These are phyloP conservation scores for Candida bentonensis DNA, from an alignment of 805 yeast genomes.

Conservation along the genomic window DNA sequence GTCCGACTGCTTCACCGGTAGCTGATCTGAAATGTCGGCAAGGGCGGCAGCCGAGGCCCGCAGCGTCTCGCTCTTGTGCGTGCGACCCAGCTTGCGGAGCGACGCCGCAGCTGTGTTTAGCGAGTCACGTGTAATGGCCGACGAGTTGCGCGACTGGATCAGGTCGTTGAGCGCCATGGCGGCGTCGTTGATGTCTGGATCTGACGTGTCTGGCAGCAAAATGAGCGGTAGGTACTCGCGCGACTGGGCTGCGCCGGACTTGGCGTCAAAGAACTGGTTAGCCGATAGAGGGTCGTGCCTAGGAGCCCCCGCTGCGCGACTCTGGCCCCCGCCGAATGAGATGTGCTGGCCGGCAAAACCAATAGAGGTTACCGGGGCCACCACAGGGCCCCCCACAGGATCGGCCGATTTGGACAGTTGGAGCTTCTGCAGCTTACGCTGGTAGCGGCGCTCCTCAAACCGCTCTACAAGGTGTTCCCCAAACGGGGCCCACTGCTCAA, in stretches of 20 bases:
- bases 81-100: not conserved
- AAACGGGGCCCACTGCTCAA: conserved; percentile 1
- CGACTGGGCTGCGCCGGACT: conserved; percentile 12
- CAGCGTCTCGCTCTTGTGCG: not conserved
- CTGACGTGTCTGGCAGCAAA: conserved; percentile 14
- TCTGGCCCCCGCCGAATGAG: not conserved
- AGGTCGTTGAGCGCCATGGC: conserved; percentile 16
- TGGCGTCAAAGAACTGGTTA: conserved; percentile 14
- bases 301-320: conserved; percentile 1
- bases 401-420: not conserved
- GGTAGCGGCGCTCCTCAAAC: not conserved
- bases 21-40: not conserved
- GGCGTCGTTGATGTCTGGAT: conserved; percentile 11
- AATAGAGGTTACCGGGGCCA: not conserved
- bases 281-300: conserved; percentile 5
- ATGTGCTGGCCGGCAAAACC: conserved; percentile 1
- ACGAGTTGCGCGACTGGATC: conserved; percentile 14
- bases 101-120: not conserved
- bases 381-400: not conserved
- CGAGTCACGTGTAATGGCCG: conserved; percentile 7
- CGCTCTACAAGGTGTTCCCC: not conserved
- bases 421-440: not conserved
- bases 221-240: conserved; percentile 16
- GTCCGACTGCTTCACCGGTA: not conserved
- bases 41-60: not conserved